Evolutionary conservation across 169 alveolate genomes (phyloP).

Genomic region (Cryptosporidium tyzzeri): DNA sequence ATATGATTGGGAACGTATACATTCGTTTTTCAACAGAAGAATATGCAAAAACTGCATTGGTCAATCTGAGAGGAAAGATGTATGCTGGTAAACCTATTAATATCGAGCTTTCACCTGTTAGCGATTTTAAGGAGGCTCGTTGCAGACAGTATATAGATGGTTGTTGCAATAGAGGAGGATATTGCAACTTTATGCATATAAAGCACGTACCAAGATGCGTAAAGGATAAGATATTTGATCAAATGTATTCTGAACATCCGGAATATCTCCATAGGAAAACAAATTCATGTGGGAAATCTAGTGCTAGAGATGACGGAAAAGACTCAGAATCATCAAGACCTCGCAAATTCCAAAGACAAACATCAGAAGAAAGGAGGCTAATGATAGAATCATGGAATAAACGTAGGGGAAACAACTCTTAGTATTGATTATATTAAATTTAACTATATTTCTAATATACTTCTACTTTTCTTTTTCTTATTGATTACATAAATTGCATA

Average conservation of each 20-base stretch:
- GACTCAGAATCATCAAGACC: conserved; percentile 74
- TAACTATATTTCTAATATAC: not conserved
- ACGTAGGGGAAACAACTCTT: conserved; percentile 81
- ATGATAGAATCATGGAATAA: conserved; percentile 93
- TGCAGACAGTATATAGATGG: conserved; percentile 99
- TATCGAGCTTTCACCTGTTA: conserved; percentile 98
- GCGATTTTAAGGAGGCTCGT: conserved; percentile 98
- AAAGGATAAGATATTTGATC: conserved; percentile 90
- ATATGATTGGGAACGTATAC: conserved; percentile 98
- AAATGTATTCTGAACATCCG: conserved; percentile 98
- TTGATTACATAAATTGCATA: conserved; percentile 45
- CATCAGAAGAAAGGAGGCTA: conserved; percentile 92
- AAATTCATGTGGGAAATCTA: conserved; percentile 61
- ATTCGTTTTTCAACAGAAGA: conserved; percentile 95
- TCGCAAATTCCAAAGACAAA: conserved; percentile 83
- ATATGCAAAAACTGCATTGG: conserved; percentile 94
- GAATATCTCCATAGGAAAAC: conserved; percentile 89
- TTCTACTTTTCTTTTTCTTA: not conserved
- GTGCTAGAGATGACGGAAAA: conserved; percentile 64
- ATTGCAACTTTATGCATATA: conserved; percentile 98
- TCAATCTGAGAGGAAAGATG: conserved; percentile 93
- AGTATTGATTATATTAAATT: not conserved
- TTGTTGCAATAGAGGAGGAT: conserved; percentile 98
- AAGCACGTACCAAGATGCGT: conserved; percentile 95
- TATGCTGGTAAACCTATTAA: conserved; percentile 94